These are phyloP conservation scores for Sugiyamaella americana DNA, from an alignment of 805 yeast genomes.

Conservation along the genomic window DNA sequence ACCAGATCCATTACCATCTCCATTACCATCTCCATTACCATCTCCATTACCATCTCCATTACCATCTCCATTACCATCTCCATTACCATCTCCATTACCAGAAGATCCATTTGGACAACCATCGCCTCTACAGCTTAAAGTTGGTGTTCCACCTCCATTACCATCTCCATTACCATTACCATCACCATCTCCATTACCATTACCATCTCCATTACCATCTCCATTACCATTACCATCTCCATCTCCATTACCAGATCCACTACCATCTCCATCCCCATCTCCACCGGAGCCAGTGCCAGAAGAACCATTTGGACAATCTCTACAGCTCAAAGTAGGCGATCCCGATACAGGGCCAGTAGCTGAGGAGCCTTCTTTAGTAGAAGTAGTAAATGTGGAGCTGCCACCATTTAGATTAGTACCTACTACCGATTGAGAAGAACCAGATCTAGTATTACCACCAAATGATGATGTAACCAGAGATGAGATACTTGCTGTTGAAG, in stretches of 20 bases:
- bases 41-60: neutral
- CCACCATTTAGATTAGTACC: neutral
- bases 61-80: neutral
- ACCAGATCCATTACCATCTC: constrained; percentile 4
- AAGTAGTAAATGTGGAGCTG: constrained; percentile 1
- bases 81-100: neutral
- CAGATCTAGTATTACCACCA: neutral
- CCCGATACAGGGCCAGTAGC: constrained; percentile 1
- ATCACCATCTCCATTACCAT: neutral
- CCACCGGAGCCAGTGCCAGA: constrained; percentile 3
- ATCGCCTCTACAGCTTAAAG: too few species aligned
- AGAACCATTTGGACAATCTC: neutral
- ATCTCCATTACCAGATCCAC: neutral
- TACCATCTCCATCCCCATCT: neutral
- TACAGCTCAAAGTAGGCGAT: neutral
- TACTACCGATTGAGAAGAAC: neutral
- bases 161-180: constrained; percentile 1
- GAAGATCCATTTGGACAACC: neutral
- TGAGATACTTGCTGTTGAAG: neutral
- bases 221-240: constrained; percentile 9
- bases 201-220: constrained; percentile 23
- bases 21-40: neutral
- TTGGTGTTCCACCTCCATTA: neutral
- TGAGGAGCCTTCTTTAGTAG: neutral
- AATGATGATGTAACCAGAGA: constrained; percentile 3